Percentiles rank a stretch among this genome's conserved stretches.
Evolutionary conservation across 2,329 filamentous ascomycete species (phyloP).

Genomic region (Exophiala xenobiotica): DNA sequence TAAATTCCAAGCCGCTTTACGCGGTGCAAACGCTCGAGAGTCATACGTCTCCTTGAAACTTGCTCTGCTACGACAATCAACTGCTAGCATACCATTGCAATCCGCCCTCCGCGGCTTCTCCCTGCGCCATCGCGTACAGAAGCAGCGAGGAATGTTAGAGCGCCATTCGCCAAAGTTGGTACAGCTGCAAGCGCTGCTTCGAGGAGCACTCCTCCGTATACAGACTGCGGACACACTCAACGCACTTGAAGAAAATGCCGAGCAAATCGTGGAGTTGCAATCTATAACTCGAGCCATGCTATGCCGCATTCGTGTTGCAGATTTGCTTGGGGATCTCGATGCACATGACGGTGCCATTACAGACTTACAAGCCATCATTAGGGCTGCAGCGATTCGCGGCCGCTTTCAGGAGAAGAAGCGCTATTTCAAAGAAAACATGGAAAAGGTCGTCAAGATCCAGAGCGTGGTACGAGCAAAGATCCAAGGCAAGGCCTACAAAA

Average conservation of each 20-base stretch:
- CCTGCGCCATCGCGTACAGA: conserved; percentile 35
- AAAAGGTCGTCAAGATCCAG: conserved; percentile 97
- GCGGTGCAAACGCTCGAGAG: conserved; percentile 47
- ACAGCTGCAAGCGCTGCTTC: conserved; percentile 41
- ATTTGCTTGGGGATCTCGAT: conserved; percentile 73
- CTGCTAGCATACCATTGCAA: conserved; percentile 63
- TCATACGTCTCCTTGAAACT: conserved; percentile 45
- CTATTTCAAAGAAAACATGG: conserved; percentile 95
- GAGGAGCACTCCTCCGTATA: conserved; percentile 43
- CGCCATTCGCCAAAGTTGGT: conserved; percentile 35
- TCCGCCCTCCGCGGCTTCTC: conserved; percentile 47
- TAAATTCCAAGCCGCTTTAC: conserved; percentile 53
- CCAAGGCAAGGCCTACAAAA: conserved; percentile 97
- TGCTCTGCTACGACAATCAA: conserved; percentile 58
- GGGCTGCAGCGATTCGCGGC: conserved; percentile 70
- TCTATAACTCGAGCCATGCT: conserved; percentile 76
- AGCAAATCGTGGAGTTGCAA: conserved; percentile 70
- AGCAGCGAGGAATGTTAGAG: conserved; percentile 35
- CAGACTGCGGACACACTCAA: conserved; percentile 58
- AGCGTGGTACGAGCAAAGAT: conserved; percentile 93
- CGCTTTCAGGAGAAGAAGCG: conserved; percentile 80
- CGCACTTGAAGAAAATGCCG: conserved; percentile 66
- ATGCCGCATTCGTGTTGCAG: conserved; percentile 69
- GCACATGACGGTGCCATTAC: conserved; percentile 75
- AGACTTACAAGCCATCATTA: conserved; percentile 71